Conservation (phyloP, 257 asterid species). For the Oldenlandia corymbosa region DNA sequence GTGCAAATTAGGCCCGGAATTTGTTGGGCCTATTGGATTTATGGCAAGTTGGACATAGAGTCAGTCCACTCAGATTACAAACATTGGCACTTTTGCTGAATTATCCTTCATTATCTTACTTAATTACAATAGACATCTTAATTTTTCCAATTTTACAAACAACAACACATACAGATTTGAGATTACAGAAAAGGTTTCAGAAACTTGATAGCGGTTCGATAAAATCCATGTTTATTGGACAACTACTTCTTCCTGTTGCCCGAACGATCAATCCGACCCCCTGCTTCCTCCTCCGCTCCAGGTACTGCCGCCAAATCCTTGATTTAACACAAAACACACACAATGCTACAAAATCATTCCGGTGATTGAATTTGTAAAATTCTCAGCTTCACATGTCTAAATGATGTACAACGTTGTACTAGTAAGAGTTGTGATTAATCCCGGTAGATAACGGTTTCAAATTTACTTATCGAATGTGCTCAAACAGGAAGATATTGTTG, state of each 20-base stretch:
- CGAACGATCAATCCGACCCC: conserved; percentile 11
- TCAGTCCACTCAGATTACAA: too few species aligned
- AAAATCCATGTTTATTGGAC: conserved; percentile 20
- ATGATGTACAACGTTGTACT: neutral
- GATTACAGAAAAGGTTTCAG: neutral
- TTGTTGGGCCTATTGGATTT: too few species aligned
- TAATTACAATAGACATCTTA: too few species aligned
- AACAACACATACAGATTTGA: too few species aligned
- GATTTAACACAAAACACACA: neutral
- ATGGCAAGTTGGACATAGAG: too few species aligned
- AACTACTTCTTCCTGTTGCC: conserved; percentile 23
- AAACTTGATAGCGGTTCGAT: conserved; percentile 1
- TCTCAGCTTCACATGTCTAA: neutral
- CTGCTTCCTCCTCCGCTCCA: conserved; percentile 13
- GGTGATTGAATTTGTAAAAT: too few species aligned
- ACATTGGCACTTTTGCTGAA: too few species aligned
- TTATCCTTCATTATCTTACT: too few species aligned
- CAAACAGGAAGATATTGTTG: conserved; percentile 9
- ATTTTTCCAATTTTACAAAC: too few species aligned
- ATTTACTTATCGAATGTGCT: neutral
- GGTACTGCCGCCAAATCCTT: conserved; percentile 18
- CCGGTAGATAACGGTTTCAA: neutral
- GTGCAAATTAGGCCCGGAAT: too few species aligned
- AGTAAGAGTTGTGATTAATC: neutral
- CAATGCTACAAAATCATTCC: neutral